Evolutionary conservation across 352 stramenopile species (phyloP).

Genomic region (Phytopythium chamaehyphon): DNA sequence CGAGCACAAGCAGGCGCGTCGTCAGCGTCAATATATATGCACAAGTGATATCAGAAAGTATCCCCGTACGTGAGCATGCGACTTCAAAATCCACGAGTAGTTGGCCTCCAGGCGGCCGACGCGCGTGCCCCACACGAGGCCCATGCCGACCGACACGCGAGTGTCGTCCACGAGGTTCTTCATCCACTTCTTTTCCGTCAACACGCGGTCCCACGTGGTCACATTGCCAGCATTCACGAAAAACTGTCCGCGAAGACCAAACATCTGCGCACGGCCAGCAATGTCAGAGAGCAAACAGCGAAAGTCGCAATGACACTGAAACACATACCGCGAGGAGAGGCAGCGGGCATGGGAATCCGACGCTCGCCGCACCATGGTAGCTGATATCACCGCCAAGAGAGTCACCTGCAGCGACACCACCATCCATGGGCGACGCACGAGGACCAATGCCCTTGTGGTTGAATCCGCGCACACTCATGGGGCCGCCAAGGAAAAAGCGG

Average conservation of each 20-base stretch:
- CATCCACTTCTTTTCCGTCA: conserved; percentile 89
- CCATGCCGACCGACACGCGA: conserved; percentile 79
- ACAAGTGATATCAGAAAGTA: not conserved
- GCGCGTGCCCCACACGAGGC: conserved; percentile 82
- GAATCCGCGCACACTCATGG: conserved; percentile 88
- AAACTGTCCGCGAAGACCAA: conserved; percentile 84
- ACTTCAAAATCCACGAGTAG: conserved; percentile 90
- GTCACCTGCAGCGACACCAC: conserved; percentile 79
- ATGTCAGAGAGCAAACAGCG: conserved; percentile 2
- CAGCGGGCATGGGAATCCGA: conserved; percentile 86
- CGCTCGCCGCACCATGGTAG: conserved; percentile 79
- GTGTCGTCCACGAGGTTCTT: conserved; percentile 86
- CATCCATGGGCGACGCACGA: conserved; percentile 81
- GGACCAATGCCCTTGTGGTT: conserved; percentile 89
- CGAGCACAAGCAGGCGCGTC: conserved; percentile 1
- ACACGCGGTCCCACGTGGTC: conserved; percentile 76
- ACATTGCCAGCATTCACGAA: conserved; percentile 91
- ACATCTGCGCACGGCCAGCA: conserved; percentile 31
- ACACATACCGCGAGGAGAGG: conserved; percentile 72
- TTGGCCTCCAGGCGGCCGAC: conserved; percentile 89
- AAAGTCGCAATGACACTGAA: not conserved
- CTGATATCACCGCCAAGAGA: conserved; percentile 86
- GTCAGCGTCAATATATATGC: not conserved
- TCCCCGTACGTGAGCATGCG: conserved; percentile 61
- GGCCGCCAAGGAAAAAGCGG: conserved; percentile 89